Base-by-base conservation (phyloP, 73 alveolate genomes). In the Paraurostyla sp. region DNA sequence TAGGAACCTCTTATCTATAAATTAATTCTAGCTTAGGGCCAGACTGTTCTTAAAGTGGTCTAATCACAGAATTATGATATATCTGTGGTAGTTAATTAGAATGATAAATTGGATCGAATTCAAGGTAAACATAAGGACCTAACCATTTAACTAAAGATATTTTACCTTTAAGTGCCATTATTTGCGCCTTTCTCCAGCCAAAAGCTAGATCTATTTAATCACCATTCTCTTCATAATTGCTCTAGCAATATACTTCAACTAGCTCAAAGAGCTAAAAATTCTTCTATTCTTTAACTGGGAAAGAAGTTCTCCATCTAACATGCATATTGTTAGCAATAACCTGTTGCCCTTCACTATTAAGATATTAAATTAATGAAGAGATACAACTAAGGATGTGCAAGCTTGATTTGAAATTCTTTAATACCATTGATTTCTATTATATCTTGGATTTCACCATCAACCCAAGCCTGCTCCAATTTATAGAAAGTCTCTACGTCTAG, bases 141-240 rank as follows among this genome's bases (percentile, higher is more conserved):
- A 38, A n/a, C n/a, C n/a, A n/a, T n/a, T 38, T 15, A 38, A 40
- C 2, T 18, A 65, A 65, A 65, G 82, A 65, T 65, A 38, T 65
- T 16, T 65, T 65, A 65, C 82, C 82, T 40, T 22, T 65, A 1
- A 65, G 9, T 11, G 15, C 41, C 38, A 13, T 40, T 11, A 65
- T 22, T 6, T 33, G 23, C 1, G 82, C 82, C 42, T 38, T 65
- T 65, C 82, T 65, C 82, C 82, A 65, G 41, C 82, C 82, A 65
- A 38, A 40, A 15, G 41, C 82, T 29, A 38, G 7, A 6, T 65
- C 32, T 15, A 15, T 20, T 11, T 16, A 22, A 9, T 65, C 82
- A 4, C 11, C 56, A 40, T 18, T 40, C 7, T 65, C 82, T 15
- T 65, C 82, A 15, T 38, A 38, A 38, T 65, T 65, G 9, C 60